Evolutionary conservation across 306 rosid genomes (phyloP).

Genomic region (Nissolia schottii): DNA sequence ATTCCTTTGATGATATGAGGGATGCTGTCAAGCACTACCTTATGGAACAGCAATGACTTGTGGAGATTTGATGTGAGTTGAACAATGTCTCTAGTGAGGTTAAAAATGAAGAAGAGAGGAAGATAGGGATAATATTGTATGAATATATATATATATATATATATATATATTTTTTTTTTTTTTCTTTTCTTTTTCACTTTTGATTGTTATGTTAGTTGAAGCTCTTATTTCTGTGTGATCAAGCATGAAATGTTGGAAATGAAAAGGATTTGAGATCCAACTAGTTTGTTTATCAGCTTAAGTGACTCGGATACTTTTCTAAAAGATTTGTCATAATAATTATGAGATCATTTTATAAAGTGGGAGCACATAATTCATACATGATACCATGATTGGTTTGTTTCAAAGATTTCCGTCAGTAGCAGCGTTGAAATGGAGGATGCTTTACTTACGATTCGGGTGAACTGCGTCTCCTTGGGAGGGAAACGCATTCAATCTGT

Average conservation of each 20-base stretch:
- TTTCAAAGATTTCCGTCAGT: too few relatives aligned
- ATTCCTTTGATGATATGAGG: conserved; percentile 67
- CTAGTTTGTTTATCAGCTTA: not conserved
- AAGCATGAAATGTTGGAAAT: not conserved
- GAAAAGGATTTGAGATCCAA: not conserved
- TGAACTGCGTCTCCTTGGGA: too few relatives aligned
- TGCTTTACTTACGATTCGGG: too few relatives aligned
- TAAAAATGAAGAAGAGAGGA: not conserved
- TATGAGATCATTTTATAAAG: too few relatives aligned
- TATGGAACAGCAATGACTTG: not conserved
- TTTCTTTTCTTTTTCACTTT: not conserved
- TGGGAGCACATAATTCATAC: too few relatives aligned
- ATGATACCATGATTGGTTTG: too few relatives aligned
- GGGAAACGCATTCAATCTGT: too few relatives aligned
- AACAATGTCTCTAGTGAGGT: conserved; percentile 19
- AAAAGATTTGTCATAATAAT: too few relatives aligned
- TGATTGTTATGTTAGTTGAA: not conserved
- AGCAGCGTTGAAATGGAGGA: too few relatives aligned
- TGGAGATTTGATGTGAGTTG: conserved; percentile 1
- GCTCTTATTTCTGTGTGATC: not conserved
- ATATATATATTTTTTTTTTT: not conserved
- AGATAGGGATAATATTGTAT: not conserved
- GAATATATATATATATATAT: too few relatives aligned
- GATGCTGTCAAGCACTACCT: conserved; percentile 55
- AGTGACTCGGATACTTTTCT: not conserved